A percentile compares a stretch with the other conserved stretches of the same genome.
These are phyloP conservation scores for Trematosphaeria pertusa DNA, from an alignment of 2,329 filamentous ascomycete species.

Conservation along the genomic window DNA sequence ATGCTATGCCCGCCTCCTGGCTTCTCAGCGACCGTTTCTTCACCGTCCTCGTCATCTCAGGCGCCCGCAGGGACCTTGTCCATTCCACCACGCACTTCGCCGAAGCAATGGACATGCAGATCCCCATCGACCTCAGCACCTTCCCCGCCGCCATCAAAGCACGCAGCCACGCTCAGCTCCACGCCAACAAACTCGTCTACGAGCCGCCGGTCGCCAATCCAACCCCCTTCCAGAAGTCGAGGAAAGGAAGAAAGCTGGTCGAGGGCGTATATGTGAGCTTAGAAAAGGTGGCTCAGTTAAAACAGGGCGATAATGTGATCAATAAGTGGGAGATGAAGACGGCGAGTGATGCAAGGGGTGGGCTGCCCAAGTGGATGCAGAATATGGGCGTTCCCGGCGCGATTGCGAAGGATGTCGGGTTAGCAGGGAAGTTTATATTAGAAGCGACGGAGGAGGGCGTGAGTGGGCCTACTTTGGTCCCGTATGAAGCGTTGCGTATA, in stretches of 20 bases:
- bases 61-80: slow-evolving; percentile 21
- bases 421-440: slow-evolving; percentile 23
- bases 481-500: no score
- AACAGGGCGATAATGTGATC: slow-evolving; percentile 1
- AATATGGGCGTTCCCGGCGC: slow-evolving; percentile 63
- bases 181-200: slow-evolving; percentile 9
- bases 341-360: slow-evolving; percentile 72
- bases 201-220: slow-evolving; percentile 8
- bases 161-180: slow-evolving; percentile 22
- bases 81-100: slow-evolving; percentile 48
- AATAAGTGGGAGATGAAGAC: slow-evolving; percentile 78
- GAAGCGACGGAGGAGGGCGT: slow-evolving; percentile 13
- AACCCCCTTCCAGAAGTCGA: slow-evolving; percentile 31
- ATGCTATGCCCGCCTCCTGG: slow-evolving; percentile 60
- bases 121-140: slow-evolving; percentile 63
- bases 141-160: slow-evolving; percentile 30
- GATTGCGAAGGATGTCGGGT: slow-evolving; percentile 27
- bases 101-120: slow-evolving; percentile 48
- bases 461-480: no score
- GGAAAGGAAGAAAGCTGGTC: slow-evolving; percentile 57
- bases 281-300: slow-evolving; percentile 58
- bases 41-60: slow-evolving; percentile 68
- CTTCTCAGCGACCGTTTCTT: slow-evolving; percentile 71
- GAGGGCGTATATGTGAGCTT: slow-evolving; percentile 70
- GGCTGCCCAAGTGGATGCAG: slow-evolving; percentile 71